These are phyloP conservation scores for Pseudofabraea citricarpa DNA, from an alignment of 2,329 filamentous ascomycete species.

Conservation along the genomic window DNA sequence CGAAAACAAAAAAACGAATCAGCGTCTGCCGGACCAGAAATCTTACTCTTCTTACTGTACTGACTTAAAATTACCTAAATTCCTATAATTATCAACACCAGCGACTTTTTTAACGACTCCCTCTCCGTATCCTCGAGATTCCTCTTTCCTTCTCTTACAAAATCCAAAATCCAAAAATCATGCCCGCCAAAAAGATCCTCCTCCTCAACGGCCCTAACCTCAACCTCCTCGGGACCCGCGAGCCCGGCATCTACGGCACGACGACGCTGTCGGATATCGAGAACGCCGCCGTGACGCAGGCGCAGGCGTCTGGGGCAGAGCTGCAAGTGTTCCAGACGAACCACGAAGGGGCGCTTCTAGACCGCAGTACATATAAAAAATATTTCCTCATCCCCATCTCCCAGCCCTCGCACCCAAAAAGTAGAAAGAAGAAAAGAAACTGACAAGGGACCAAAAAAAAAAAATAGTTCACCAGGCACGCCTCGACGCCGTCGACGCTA, in stretches of 20 bases:
- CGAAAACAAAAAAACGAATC: too few relatives aligned
- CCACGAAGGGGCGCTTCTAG: conserved; percentile 54
- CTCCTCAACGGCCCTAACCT: conserved; percentile 81
- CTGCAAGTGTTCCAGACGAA: conserved; percentile 69
- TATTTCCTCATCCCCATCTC: conserved; percentile 30
- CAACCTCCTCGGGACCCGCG: conserved; percentile 71
- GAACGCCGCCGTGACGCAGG: conserved; percentile 17
- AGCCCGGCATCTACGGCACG: conserved; percentile 68
- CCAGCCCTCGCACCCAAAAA: neutral
- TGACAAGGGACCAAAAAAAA: conserved; percentile 42
- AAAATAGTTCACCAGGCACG: conserved; percentile 62
- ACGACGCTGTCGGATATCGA: conserved; percentile 61
- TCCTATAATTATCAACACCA: too few relatives aligned
- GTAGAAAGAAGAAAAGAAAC: too few relatives aligned
- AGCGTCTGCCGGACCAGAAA: too few relatives aligned
- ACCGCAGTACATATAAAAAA: conserved; percentile 9
- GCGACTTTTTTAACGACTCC: too few relatives aligned
- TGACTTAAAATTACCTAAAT: too few relatives aligned
- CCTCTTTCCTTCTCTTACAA: too few relatives aligned
- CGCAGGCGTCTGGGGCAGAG: conserved; percentile 23
- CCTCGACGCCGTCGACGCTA: conserved; percentile 50
- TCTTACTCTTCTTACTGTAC: too few relatives aligned
- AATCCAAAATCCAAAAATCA: conserved; percentile 10
- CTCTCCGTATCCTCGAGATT: too few relatives aligned
- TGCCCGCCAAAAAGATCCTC: conserved; percentile 48